phyloP scores from a whole-genome alignment of 352 stramenopile genomes.

The Globisporangium splendens region DNA sequence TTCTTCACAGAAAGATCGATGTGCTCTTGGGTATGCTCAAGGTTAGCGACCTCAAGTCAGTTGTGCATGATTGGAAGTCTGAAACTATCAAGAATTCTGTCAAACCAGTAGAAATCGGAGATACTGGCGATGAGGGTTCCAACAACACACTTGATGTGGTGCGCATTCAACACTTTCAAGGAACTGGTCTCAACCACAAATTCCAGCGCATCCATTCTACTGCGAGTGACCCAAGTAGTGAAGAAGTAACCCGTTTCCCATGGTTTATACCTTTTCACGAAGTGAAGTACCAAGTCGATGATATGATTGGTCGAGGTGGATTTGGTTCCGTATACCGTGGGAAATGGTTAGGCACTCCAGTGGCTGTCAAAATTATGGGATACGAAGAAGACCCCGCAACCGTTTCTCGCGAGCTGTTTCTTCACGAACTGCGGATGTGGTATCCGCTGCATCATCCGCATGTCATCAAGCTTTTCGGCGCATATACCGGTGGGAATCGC shows the following conservation, averaged over 20 bases:
- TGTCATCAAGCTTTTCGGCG: conserved; percentile 6
- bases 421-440: conserved; percentile 11
- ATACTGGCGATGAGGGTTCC: background rate
- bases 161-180: too few relatives aligned
- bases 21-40: background rate
- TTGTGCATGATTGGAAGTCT: conserved; percentile 2
- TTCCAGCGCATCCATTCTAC: too few relatives aligned
- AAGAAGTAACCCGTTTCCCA: background rate
- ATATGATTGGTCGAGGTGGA: background rate
- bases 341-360: background rate
- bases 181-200: too few relatives aligned
- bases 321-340: conserved; percentile 5
- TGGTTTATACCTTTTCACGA: conserved; percentile 4
- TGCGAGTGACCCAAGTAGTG: background rate
- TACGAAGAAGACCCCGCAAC: background rate
- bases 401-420: background rate
- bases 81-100: background rate
- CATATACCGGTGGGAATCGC: background rate
- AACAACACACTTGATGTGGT: too few relatives aligned
- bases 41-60: background rate
- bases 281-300: background rate
- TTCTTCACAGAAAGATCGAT: conserved; percentile 5
- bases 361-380: conserved; percentile 10
- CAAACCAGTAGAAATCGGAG: background rate
- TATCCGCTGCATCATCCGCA: conserved; percentile 3